Evolutionary conservation across 352 stramenopile species (phyloP).

Genomic region (Peronospora tabacina): DNA sequence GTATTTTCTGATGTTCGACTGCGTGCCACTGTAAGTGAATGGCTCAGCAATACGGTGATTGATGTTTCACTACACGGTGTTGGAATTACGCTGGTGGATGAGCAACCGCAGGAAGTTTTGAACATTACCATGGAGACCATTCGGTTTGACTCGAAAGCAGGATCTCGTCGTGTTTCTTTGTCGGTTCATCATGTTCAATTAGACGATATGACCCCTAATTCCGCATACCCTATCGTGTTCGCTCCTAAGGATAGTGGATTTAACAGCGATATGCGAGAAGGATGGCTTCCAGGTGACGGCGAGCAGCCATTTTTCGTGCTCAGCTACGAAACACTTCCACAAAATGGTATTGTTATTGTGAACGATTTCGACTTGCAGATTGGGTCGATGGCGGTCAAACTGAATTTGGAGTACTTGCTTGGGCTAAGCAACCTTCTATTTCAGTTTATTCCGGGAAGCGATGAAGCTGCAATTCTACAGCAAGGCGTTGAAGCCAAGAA

Average conservation of each 20-base stretch:
- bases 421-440: constrained; percentile 59
- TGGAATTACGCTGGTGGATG: constrained; percentile 74
- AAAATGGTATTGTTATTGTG: constrained; percentile 63
- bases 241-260: constrained; percentile 77
- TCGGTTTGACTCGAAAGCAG: constrained; percentile 43
- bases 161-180: constrained; percentile 44
- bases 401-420: constrained; percentile 80
- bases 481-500: constrained; percentile 62
- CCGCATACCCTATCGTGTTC: constrained; percentile 69
- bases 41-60: constrained; percentile 66
- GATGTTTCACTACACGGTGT: constrained; percentile 68
- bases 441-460: constrained; percentile 61
- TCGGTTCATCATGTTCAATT: constrained; percentile 80
- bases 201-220: constrained; percentile 74
- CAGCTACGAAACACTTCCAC: constrained; percentile 51
- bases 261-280: constrained; percentile 83
- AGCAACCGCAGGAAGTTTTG: constrained; percentile 63
- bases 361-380: constrained; percentile 75
- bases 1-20: constrained; percentile 53
- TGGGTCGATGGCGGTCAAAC: constrained; percentile 57
- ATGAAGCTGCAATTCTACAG: constrained; percentile 55
- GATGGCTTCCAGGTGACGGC: constrained; percentile 68
- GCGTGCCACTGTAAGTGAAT: constrained; percentile 52
- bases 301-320: constrained; percentile 70
- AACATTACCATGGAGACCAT: constrained; percentile 87